Evolutionary conservation across 1,284 basidiomycete genomes (phyloP).

Genomic region (Moesziomyces aphidis): DNA sequence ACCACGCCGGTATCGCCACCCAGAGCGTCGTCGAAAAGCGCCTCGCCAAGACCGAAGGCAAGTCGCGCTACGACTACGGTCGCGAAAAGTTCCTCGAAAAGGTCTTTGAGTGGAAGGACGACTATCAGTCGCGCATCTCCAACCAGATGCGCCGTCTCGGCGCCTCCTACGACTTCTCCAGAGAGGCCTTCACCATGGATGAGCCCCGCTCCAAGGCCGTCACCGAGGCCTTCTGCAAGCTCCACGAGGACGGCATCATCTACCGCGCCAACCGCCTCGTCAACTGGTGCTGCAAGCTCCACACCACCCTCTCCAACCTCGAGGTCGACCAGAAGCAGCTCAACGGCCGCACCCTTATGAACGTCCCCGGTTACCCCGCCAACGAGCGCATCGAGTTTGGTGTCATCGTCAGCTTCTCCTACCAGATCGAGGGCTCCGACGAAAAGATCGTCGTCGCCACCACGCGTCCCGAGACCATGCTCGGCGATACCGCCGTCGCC

Average conservation of each 20-base stretch:
- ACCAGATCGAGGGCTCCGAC: slow-evolving; percentile 86
- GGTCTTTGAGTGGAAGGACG: slow-evolving; percentile 97
- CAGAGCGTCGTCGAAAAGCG: slow-evolving; percentile 98
- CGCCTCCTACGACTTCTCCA: slow-evolving; percentile 92
- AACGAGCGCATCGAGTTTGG: slow-evolving; percentile 99
- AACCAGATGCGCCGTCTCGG: slow-evolving; percentile 90
- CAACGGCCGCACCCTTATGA: slow-evolving; percentile 86
- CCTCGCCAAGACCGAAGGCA: slow-evolving; percentile 83
- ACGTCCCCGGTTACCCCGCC: slow-evolving; percentile 90
- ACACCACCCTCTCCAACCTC: slow-evolving; percentile 95
- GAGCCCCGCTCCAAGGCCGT: slow-evolving; percentile 79
- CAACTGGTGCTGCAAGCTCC: slow-evolving; percentile 97
- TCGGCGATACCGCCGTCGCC: slow-evolving; percentile 97
- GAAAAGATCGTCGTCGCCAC: slow-evolving; percentile 95
- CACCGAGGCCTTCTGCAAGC: slow-evolving; percentile 86
- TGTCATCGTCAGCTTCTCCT: slow-evolving; percentile 94
- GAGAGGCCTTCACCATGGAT: slow-evolving; percentile 96
- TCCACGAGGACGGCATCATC: slow-evolving; percentile 92
- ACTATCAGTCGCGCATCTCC: slow-evolving; percentile 92
- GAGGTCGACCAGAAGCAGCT: slow-evolving; percentile 97
- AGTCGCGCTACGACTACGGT: slow-evolving; percentile 92
- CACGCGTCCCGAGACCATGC: slow-evolving; percentile 98
- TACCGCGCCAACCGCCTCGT: slow-evolving; percentile 98
- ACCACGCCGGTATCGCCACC: slow-evolving; percentile 98
- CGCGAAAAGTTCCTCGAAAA: slow-evolving; percentile 91